Base-by-base conservation (phyloP, 2,329 filamentous ascomycete genomes). In the Helicocarpus griseus region DNA sequence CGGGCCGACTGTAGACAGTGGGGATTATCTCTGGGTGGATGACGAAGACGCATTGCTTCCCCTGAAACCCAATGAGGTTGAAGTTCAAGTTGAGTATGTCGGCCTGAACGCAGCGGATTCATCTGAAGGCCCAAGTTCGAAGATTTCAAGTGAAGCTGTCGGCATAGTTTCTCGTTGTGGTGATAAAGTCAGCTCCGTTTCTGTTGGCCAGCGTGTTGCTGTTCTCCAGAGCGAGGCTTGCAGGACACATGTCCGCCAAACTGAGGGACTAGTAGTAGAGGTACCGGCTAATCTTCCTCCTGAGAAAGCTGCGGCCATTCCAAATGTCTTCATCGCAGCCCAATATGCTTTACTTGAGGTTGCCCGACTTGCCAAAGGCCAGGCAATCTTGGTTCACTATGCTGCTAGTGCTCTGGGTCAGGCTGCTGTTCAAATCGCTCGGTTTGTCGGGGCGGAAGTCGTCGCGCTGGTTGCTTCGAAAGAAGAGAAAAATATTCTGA, bases 361-460 rank as follows among this genome's bases (percentile, higher is more conserved):
- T 31, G 58, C 56, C 8, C 48, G 53, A 9, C 35, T 59, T 8
- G 21, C 50, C n/a, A 28, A 21, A 19, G 54, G 52, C 5, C 49
- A 61, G 48, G 50, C 53, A 14, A 44, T 61, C 2, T 52, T 61
- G 8, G 55, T 61, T 19, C 58, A 61, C 19, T 46, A 48, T 1
- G 58, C 50, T 2, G 48, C 59, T 35, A 58, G 59, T 21, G 59
- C 57, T 5, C 19, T 58, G n/a, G 59, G 59, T 14, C 59, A 61
- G 45, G 59, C 59, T 2, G 49, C 52, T 26, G 54, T 61, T 38
- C 44, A 51, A 17, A 40, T 61, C 1, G 57, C 58, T 11, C 52
- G 57, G 38, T 26, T 50, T 39, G n/a, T 58, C 0, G 56, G 54
- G 2, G 56, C 58, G 14, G 45, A 56, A 17, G 49, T 61, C 17